A percentile compares a stretch with the other conserved stretches of the same genome.
These are phyloP conservation scores for Symmetrospora coprosmae DNA, from an alignment of 768 basidiomycete genomes.

Conservation along the genomic window DNA sequence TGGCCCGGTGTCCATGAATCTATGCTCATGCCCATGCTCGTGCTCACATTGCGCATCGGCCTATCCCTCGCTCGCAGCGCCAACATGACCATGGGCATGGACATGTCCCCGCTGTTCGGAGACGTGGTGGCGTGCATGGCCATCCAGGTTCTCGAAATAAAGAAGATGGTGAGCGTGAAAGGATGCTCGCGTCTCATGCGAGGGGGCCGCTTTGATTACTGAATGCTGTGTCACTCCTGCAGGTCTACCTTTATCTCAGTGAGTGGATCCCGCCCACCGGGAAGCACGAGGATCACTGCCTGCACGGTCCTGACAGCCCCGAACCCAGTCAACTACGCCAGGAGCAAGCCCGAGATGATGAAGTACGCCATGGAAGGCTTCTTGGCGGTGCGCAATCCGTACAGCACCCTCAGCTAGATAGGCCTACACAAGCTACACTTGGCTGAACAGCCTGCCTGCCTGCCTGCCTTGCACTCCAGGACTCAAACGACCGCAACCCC, in stretches of 20 bases:
- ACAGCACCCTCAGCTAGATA: too few species aligned
- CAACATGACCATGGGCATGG: slow-evolving; percentile 97
- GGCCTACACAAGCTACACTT: background rate
- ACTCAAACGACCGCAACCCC: slow-evolving; percentile 89
- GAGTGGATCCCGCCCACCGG: background rate
- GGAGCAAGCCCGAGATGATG: slow-evolving; percentile 83
- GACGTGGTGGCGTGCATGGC: slow-evolving; percentile 88
- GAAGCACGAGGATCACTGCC: too few species aligned
- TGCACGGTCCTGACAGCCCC: slow-evolving; percentile 43
- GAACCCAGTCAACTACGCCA: slow-evolving; percentile 90
- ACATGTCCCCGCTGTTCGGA: slow-evolving; percentile 65
- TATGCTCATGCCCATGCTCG: too few species aligned
- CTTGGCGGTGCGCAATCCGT: slow-evolving; percentile 59
- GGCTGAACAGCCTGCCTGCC: slow-evolving; percentile 29
- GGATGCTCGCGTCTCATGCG: background rate
- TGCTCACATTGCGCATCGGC: too few species aligned
- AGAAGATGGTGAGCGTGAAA: slow-evolving; percentile 51
- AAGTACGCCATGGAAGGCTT: slow-evolving; percentile 80
- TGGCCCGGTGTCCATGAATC: too few species aligned
- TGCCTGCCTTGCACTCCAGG: too few species aligned
- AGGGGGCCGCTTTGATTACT: background rate
- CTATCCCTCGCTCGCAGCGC: too few species aligned
- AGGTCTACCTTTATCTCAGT: slow-evolving; percentile 20
- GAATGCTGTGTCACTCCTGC: slow-evolving; percentile 5
- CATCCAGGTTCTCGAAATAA: slow-evolving; percentile 91